Evolutionary conservation across 2,329 filamentous ascomycete genomes (phyloP).

Genomic region (Teratosphaeria destructans): DNA sequence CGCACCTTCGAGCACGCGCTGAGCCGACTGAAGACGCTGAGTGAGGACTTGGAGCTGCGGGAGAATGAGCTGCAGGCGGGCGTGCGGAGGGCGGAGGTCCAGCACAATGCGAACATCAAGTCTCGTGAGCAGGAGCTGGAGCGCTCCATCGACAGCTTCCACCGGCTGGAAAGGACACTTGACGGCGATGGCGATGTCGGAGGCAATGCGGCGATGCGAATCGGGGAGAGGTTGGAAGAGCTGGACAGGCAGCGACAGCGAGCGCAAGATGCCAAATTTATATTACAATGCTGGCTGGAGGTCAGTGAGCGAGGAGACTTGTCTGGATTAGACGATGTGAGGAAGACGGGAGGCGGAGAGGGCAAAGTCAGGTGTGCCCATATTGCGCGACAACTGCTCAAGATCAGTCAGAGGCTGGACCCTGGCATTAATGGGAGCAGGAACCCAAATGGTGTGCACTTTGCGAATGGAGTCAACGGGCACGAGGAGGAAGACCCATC

Average conservation of each 20-base stretch:
- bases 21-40: slow-evolving; percentile 57
- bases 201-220: slow-evolving; percentile 86
- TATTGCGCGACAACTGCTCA: slow-evolving; percentile 84
- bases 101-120: slow-evolving; percentile 85
- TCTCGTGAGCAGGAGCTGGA: slow-evolving; percentile 82
- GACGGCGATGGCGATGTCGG: slow-evolving; percentile 48
- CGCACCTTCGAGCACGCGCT: slow-evolving; percentile 78
- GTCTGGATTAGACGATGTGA: slow-evolving; percentile 76
- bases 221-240: slow-evolving; percentile 87
- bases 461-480: slow-evolving; percentile 40
- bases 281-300: slow-evolving; percentile 95
- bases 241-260: slow-evolving; percentile 82
- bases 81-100: slow-evolving; percentile 79
- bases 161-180: slow-evolving; percentile 74
- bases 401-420: slow-evolving; percentile 87
- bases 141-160: slow-evolving; percentile 83
- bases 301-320: slow-evolving; percentile 84
- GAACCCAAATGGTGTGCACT: slow-evolving; percentile 16
- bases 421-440: slow-evolving; percentile 39
- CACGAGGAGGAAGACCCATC: slow-evolving; percentile 30
- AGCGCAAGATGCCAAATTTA: slow-evolving; percentile 84
- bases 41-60: slow-evolving; percentile 75
- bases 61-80: slow-evolving; percentile 87
- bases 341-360: slow-evolving; percentile 73
- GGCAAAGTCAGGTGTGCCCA: slow-evolving; percentile 90